Evolutionary conservation across 148 eudicot genomes (phyloP).

Genomic region (Silene latifolia): DNA sequence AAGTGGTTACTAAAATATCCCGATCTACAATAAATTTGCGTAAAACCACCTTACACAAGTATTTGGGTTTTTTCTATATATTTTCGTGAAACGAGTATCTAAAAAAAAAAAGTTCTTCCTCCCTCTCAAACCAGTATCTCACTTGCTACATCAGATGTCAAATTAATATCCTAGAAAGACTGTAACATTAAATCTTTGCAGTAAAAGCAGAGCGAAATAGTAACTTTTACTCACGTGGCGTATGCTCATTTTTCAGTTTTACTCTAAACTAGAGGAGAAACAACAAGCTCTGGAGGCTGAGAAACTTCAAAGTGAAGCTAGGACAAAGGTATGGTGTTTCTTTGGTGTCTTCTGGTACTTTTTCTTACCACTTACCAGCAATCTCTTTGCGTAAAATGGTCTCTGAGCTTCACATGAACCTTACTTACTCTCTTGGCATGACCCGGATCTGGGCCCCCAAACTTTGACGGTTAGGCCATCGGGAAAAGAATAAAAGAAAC

Average conservation of each 20-base stretch:
- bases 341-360: conserved; percentile 7
- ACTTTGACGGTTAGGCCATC: neutral
- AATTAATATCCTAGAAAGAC: neutral
- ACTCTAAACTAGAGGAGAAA: conserved; percentile 77
- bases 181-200: neutral
- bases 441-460: too few species aligned
- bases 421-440: too few species aligned
- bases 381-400: neutral
- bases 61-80: neutral
- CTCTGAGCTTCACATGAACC: neutral
- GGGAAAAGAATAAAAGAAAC: neutral
- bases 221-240: conserved; percentile 2
- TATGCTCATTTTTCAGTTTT: conserved; percentile 39
- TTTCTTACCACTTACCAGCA: too few species aligned
- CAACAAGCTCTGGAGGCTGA: conserved; percentile 86
- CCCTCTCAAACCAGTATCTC: neutral
- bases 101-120: neutral
- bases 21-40: too few species aligned
- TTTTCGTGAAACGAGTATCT: neutral
- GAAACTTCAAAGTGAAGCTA: conserved; percentile 67
- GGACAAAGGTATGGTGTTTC: conserved; percentile 57
- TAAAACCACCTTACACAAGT: too few species aligned
- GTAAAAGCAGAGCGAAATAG: too few species aligned
- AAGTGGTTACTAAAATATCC: too few species aligned
- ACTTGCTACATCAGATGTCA: neutral